A percentile compares a stretch with the other conserved stretches of the same genome.
Evolutionary conservation across 192 early-diverging fungal genomes (phyloP).

Genomic region (Backusella mclennaniae): DNA sequence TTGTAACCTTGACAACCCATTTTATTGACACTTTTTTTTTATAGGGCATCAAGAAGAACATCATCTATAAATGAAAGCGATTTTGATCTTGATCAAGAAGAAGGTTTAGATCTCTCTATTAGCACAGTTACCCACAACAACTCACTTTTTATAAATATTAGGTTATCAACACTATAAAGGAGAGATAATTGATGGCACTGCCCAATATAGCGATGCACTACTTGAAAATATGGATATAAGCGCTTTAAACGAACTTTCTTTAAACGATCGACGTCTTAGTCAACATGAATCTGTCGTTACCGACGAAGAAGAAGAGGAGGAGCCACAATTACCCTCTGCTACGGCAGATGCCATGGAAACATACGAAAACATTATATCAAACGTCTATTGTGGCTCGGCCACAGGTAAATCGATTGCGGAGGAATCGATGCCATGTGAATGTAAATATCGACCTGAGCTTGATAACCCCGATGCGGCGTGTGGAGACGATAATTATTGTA

Average conservation of each 20-base stretch:
- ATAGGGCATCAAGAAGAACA: constrained; percentile 2
- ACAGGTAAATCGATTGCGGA: constrained; percentile 64
- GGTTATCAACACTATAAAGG: background rate
- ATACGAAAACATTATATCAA: constrained; percentile 67
- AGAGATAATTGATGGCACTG: background rate
- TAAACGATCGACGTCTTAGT: constrained; percentile 3
- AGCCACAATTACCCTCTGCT: constrained; percentile 32
- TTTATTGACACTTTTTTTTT: background rate
- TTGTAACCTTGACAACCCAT: too few relatives aligned
- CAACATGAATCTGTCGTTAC: background rate
- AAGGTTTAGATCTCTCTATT: background rate
- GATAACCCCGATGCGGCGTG: constrained; percentile 74
- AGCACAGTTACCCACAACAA: too few relatives aligned
- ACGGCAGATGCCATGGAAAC: constrained; percentile 53
- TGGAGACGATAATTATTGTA: constrained; percentile 85
- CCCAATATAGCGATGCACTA: background rate
- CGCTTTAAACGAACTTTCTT: background rate
- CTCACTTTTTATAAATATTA: background rate
- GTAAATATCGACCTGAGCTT: constrained; percentile 64
- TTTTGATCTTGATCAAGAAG: constrained; percentile 2
- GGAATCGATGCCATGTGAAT: constrained; percentile 78
- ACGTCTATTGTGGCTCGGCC: constrained; percentile 69
- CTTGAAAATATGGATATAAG: background rate
- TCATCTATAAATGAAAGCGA: constrained; percentile 2
- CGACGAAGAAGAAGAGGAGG: background rate